phyloP scores from a whole-genome alignment of 2,329 filamentous ascomycete species.

The Paraphoma sp. region DNA sequence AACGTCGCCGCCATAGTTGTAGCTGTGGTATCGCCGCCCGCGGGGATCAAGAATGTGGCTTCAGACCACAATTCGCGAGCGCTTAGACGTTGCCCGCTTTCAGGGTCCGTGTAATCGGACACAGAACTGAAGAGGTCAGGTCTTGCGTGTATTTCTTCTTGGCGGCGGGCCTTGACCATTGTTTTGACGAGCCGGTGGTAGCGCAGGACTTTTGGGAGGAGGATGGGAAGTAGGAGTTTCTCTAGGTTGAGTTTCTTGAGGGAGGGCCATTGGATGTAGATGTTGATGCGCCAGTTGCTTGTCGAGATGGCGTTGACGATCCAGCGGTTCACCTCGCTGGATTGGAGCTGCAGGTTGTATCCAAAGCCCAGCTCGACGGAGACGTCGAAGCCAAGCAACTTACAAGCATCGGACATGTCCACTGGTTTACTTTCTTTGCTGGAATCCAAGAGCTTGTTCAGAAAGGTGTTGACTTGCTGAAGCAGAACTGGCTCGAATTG shows the following conservation, averaged over 20 bases:
- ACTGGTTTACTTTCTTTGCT: not conserved
- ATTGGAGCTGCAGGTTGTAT: constrained; percentile 39
- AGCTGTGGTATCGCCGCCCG: constrained; percentile 5
- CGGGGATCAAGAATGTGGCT: constrained; percentile 17
- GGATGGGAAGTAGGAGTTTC: constrained; percentile 5
- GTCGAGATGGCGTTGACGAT: constrained; percentile 34
- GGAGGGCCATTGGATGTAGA: constrained; percentile 16
- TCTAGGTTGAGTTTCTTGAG: constrained; percentile 14
- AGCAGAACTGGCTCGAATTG: constrained; percentile 41
- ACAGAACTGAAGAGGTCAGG: constrained; percentile 51
- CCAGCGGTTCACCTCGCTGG: constrained; percentile 31
- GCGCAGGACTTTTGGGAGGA: constrained; percentile 8
- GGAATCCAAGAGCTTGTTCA: not conserved
- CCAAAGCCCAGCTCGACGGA: constrained; percentile 50
- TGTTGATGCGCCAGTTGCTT: constrained; percentile 12
- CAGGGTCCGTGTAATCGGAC: constrained; percentile 46
- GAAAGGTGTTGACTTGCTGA: not conserved
- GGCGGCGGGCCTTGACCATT: constrained; percentile 7
- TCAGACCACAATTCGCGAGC: constrained; percentile 18
- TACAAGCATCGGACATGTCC: constrained; percentile 14
- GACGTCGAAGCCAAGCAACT: constrained; percentile 44
- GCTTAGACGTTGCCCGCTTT: constrained; percentile 31
- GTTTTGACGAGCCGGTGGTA: constrained; percentile 1
- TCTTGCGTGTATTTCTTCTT: constrained; percentile 15
- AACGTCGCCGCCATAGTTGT: constrained; percentile 12